These are phyloP conservation scores for Rhamnella rubrinervis DNA, from an alignment of 331 rosid genomes.

Conservation along the genomic window DNA sequence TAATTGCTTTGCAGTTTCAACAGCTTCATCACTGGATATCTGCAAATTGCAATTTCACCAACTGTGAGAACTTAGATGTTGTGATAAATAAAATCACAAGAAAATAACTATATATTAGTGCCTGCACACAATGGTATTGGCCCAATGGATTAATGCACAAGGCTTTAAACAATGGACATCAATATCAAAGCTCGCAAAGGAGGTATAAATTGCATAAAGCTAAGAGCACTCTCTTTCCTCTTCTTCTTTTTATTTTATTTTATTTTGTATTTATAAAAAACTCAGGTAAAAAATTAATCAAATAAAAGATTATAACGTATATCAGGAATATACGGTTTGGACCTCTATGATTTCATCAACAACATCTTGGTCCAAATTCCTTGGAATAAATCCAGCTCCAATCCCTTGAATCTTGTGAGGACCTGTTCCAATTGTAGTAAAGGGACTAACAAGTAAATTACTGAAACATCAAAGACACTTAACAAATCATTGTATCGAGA, in stretches of 20 bases:
- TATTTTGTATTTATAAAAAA: no score
- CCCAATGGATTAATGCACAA: background rate
- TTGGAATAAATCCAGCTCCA: slow-evolving; percentile 98
- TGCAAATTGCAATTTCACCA: slow-evolving; percentile 56
- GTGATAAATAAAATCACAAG: background rate
- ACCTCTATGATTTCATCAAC: slow-evolving; percentile 91
- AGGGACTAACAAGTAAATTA: slow-evolving; percentile 11
- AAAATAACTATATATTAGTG: background rate
- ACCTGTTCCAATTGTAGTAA: slow-evolving; percentile 48
- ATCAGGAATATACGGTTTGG: background rate
- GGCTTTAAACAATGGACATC: no score
- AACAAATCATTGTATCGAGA: background rate
- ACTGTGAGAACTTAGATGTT: slow-evolving; percentile 10
- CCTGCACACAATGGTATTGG: background rate
- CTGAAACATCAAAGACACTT: background rate
- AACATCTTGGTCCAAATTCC: slow-evolving; percentile 82
- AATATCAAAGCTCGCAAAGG: no score
- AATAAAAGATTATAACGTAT: background rate
- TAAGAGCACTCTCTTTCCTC: no score
- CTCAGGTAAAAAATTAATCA: background rate
- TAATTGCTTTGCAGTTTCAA: slow-evolving; percentile 89
- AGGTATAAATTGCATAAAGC: no score
- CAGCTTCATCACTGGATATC: slow-evolving; percentile 89
- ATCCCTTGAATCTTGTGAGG: slow-evolving; percentile 99
- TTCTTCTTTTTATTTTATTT: no score